Percentiles rank a stretch among this genome's conserved stretches.
Evolutionary conservation across 495 filamentous ascomycete species (phyloP).

Genomic region (Parathielavia appendiculata): DNA sequence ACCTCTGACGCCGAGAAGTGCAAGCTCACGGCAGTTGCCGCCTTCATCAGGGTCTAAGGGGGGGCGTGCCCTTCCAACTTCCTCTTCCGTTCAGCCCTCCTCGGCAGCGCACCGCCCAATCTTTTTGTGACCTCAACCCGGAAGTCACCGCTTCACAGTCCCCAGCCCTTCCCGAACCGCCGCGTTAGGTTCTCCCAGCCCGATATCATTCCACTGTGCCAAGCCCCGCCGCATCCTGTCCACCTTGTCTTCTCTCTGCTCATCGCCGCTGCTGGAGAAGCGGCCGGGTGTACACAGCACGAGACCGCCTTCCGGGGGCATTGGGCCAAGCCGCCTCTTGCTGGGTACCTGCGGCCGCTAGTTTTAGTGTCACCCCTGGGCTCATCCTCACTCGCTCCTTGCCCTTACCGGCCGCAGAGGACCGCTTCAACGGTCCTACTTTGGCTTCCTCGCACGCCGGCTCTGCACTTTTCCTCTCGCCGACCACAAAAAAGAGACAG

Average conservation of each 20-base stretch:
- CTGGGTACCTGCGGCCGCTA: slow-evolving; percentile 10
- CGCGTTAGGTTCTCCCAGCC: not conserved
- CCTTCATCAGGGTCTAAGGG: not conserved
- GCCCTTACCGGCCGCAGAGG: slow-evolving; percentile 7
- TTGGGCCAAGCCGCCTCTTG: not conserved
- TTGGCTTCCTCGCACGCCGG: not conserved
- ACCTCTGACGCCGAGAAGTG: not conserved
- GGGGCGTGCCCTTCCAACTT: not conserved
- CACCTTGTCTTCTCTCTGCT: not conserved
- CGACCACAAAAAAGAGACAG: not conserved
- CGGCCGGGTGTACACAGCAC: not conserved
- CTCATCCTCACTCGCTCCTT: slow-evolving; percentile 6
- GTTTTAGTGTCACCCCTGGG: slow-evolving; percentile 5
- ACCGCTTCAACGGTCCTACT: slow-evolving; percentile 1
- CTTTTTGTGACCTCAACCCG: not conserved
- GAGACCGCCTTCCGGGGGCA: not conserved
- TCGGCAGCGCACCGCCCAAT: no score
- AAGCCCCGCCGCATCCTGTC: not conserved
- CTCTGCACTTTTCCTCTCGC: slow-evolving; percentile 11
- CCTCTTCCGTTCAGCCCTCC: not conserved
- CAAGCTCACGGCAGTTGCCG: slow-evolving; percentile 2
- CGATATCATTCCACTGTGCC: not conserved
- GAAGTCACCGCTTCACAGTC: not conserved
- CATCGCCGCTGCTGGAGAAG: not conserved
- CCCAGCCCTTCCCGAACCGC: not conserved